Conservation (phyloP, 345 rosid genomes). For the Rhodamnia argentea region DNA sequence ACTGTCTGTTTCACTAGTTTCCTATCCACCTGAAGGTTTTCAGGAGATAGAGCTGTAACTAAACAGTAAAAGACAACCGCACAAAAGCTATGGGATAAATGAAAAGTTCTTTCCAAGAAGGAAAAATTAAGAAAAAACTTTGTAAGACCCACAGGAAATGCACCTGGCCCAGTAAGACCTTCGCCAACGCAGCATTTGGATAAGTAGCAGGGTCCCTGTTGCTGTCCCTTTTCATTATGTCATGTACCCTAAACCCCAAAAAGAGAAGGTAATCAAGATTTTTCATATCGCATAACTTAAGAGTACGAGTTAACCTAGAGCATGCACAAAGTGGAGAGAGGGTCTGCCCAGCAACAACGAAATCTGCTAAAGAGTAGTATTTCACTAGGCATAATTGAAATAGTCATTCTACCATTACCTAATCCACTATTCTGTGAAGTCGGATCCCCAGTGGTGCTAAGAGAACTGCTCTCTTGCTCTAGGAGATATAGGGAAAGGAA, state of each 20-base stretch:
- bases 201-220: conserved; percentile 57
- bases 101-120: not conserved
- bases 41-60: conserved; percentile 3
- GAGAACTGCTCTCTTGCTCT: not conserved
- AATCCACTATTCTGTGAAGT: not conserved
- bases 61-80: not conserved
- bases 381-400: not conserved
- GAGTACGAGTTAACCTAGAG: not conserved
- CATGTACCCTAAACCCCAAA: conserved; percentile 61
- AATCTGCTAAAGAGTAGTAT: not conserved
- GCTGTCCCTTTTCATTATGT: conserved; percentile 76
- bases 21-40: conserved; percentile 72
- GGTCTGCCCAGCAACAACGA: not conserved
- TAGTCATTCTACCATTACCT: not conserved
- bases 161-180: conserved; percentile 76
- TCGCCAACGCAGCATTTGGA: conserved; percentile 72
- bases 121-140: not conserved
- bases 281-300: not conserved
- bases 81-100: not conserved
- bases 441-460: not conserved
- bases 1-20: conserved; percentile 95
- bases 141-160: not conserved
- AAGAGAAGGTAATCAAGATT: not conserved
- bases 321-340: not conserved
- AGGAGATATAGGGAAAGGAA: not conserved